Evolutionary conservation across 75 land plant genomes (phyloP).

Genomic region (Selaginella tamariscina): DNA sequence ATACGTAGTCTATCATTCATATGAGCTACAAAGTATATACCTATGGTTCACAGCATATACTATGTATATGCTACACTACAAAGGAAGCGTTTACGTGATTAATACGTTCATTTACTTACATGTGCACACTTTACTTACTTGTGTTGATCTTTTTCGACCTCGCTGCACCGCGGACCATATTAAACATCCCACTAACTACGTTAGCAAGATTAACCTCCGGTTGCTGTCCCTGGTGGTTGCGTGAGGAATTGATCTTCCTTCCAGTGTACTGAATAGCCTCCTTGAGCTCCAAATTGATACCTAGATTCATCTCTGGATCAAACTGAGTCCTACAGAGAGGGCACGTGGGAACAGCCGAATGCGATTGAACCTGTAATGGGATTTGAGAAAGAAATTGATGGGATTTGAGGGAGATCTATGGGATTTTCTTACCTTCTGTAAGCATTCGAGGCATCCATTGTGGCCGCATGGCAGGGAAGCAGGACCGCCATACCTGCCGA

Average conservation of each 20-base stretch:
- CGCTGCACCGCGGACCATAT: constrained; percentile 42
- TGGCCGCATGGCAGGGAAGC: constrained; percentile 41
- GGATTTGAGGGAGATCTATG: background rate
- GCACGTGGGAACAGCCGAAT: constrained; percentile 28
- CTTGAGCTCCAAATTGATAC: constrained; percentile 34
- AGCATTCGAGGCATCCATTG: constrained; percentile 38
- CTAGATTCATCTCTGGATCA: constrained; percentile 29
- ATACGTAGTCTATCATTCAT: no score
- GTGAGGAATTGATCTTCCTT: background rate
- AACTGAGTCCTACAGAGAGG: constrained; percentile 48
- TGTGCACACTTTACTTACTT: background rate
- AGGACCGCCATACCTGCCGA: constrained; percentile 40
- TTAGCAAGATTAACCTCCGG: constrained; percentile 73
- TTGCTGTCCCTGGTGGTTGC: background rate
- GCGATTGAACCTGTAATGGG: constrained; percentile 30
- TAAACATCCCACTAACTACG: constrained; percentile 54
- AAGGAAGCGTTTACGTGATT: background rate
- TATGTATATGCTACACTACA: background rate
- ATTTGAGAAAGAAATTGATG: background rate
- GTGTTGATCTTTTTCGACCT: constrained; percentile 25
- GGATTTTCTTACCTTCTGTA: constrained; percentile 22
- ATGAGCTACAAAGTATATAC: no score
- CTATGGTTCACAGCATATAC: no score
- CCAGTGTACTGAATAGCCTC: constrained; percentile 26
- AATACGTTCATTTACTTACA: background rate